phyloP scores from a whole-genome alignment of 495 filamentous ascomycete genomes.

The Aspergillus panamensis region DNA sequence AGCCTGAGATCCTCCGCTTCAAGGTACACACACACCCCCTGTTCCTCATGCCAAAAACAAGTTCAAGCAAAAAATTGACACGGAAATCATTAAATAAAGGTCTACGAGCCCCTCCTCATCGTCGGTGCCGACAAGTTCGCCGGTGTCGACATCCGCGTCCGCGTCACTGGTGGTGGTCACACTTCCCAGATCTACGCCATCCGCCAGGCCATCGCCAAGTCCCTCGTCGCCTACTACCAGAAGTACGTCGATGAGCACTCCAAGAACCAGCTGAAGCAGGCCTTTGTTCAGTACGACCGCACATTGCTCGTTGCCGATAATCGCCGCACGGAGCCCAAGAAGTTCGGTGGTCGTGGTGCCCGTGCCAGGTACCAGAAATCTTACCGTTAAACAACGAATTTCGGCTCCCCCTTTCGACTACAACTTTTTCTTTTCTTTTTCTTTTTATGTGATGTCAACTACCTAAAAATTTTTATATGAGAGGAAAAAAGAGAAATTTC shows the following conservation, averaged over 20 bases:
- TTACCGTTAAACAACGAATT: constrained; percentile 55
- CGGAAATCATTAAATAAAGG: constrained; percentile 36
- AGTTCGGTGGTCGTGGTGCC: constrained; percentile 83
- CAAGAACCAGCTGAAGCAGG: constrained; percentile 98
- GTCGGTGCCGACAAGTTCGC: constrained; percentile 96
- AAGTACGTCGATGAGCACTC: constrained; percentile 99
- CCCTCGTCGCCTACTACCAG: constrained; percentile 99
- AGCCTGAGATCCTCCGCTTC: constrained; percentile 96
- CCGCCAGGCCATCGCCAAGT: constrained; percentile 98
- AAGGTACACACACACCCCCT: constrained; percentile 56
- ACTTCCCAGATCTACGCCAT: constrained; percentile 97
- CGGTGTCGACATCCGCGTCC: constrained; percentile 93
- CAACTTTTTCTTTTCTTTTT: constrained; percentile 19
- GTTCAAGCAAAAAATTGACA: background rate
- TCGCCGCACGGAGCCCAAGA: constrained; percentile 90
- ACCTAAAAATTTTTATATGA: constrained; percentile 4
- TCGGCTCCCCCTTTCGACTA: constrained; percentile 5
- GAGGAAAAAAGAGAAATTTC: constrained; percentile 19
- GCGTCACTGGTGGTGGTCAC: constrained; percentile 96
- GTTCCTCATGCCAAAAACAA: too few relatives aligned
- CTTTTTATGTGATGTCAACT: constrained; percentile 15
- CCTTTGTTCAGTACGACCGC: constrained; percentile 89
- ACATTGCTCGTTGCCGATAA: constrained; percentile 97
- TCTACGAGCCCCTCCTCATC: constrained; percentile 97
- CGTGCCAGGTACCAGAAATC: constrained; percentile 95